These are phyloP conservation scores for Neonectria sp. DNA, from an alignment of 2,329 filamentous ascomycete genomes.

Conservation along the genomic window DNA sequence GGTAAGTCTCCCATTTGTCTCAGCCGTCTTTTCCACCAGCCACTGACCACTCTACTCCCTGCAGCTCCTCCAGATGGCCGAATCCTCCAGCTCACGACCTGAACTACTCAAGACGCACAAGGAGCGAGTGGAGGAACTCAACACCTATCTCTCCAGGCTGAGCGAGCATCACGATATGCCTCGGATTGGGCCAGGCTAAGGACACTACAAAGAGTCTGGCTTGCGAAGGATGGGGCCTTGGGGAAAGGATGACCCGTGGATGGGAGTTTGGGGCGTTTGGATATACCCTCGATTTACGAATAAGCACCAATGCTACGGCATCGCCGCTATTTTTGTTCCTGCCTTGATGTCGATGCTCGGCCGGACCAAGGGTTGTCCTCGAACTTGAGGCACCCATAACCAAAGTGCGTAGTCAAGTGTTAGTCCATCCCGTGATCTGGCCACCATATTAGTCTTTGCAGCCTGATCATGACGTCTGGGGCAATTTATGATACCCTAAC, in stretches of 20 bases:
- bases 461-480: not conserved
- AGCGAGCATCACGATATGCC: constrained; percentile 99
- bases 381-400: no score
- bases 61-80: constrained; percentile 85
- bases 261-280: constrained; percentile 47
- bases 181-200: constrained; percentile 73
- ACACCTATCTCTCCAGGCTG: constrained; percentile 90
- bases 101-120: constrained; percentile 98
- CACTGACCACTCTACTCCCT: constrained; percentile 13
- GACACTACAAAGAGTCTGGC: not conserved
- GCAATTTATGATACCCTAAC: not conserved
- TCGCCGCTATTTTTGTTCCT: not conserved
- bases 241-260: not conserved
- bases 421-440: no score
- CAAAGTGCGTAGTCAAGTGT: not conserved
- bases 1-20: constrained; percentile 64
- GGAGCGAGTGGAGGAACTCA: constrained; percentile 94
- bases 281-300: constrained; percentile 42
- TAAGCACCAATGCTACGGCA: constrained; percentile 11
- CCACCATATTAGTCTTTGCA: not conserved
- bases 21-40: not conserved
- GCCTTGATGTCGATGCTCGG: not conserved
- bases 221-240: not conserved
- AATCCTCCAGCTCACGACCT: constrained; percentile 68
- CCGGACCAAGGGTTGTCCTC: not conserved